Base-by-base conservation (phyloP, 2,329 filamentous ascomycete species). In the Hymenoscyphus occultus region DNA sequence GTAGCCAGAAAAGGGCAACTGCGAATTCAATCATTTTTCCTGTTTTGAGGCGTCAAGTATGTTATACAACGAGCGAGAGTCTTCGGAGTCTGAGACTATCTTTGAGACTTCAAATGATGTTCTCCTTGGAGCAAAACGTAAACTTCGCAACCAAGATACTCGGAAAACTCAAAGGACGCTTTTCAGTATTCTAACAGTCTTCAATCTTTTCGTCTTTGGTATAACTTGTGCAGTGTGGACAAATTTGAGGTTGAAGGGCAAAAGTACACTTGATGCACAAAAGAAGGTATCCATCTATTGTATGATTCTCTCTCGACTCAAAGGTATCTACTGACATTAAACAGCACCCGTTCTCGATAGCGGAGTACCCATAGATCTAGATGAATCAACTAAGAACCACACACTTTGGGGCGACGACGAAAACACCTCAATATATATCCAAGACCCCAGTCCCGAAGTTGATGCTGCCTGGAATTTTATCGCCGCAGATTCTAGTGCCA, bases 391-490 rank as follows among this genome's bases (percentile, higher is more conserved):
- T 5, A 59, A 45, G 14, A 59, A 63, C n/a, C 54, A 59, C 42
- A 59, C 56, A 5, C 61, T 63, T n/a, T 59, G 56, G 56, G 61
- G 40, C 31, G 40, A 58, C 19, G 56, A 59, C 54, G 56, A 63
- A 16, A 58, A 56, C 6, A 57, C 22, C 39, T 63, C 61, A 13
- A 63, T 63, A 16, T 63, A 59, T 40, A 59, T 56, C n/a, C 35
- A 28, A 14, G 61, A 63, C 22, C 68, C 68, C 39, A 65, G 61
- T 13, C 59, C 65, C 3, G 65, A 61, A 42, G 42, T 62, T 14
- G 68, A 70, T 22, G 59, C 61, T 7, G 48, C 56, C 16, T 70
- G 68, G 67, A 51, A 63, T 59, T 39, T 51, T 32, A 63, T 63
- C 6, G 39, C 61, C 3, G 61, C 61, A n/a, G 61, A 63, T 28